Evolutionary conservation across 768 basidiomycete species (phyloP), one percentile per base, ranked within the genome.

Genomic region (Leccinum pellstonianum): DNA sequence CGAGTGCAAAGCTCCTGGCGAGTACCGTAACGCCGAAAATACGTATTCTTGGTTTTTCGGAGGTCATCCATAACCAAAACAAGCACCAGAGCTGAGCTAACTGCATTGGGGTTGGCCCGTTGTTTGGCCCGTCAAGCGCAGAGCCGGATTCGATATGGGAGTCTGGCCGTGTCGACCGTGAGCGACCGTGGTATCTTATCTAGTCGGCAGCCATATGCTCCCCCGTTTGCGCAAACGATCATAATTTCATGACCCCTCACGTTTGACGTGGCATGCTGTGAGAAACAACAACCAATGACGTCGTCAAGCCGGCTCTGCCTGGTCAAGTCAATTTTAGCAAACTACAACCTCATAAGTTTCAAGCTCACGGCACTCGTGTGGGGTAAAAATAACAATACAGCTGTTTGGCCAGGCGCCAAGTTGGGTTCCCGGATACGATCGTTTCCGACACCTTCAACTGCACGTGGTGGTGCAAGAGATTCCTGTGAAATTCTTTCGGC

Each of bases 131-230:
- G 17, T 3, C 41, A 43, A 43, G 43, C 43, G 9, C 43, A 19
- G 19, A 46, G 19, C 43, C 43, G 19, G 21, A 21, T 46, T 46
- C 0, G 19, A 46, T 19, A 11, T 12, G 43, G 43, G 27, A 17
- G 19, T 43, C 56, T 25, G 56, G 35, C 50, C 19, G 6, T 6
- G 29, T 52, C 46, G 25, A 41, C n/a, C 19, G 9, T 41, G 41
- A n/a, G 41, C 10, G n/a, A 12, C 27, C 38, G 31, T 25, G 8
- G 17, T 56, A 63, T 63, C 62, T 63, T 60, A 64, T 63, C 62
- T 52, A 11, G 27, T n/a, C 38, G 12, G 29, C n/a, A 57, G 25
- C 19, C 57, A 46, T 25, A 47, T 27, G 17, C 31, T 25, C 19
- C 41, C 23, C 3, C n/a, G 15, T 21, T 11, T 25, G 41, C 54